Conservation (phyloP, 1,284 basidiomycete genomes). For the Trametes sp. region DNA sequence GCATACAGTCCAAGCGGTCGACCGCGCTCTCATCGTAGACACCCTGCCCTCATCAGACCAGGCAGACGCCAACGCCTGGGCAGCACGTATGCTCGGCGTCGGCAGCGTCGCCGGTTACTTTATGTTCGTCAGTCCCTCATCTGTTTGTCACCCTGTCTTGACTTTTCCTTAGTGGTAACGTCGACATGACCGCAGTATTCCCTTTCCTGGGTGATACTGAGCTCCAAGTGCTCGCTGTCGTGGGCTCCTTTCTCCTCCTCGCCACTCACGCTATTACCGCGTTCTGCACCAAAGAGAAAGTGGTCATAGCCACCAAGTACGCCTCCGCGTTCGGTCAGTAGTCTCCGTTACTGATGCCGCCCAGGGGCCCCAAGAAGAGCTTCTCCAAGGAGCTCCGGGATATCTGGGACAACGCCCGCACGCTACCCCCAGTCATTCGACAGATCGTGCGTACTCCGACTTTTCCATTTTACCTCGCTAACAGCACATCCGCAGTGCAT, state of each 20-base stretch:
- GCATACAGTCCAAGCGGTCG: constrained; percentile 76
- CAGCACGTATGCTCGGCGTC: constrained; percentile 85
- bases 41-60: constrained; percentile 75
- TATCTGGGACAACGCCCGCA: constrained; percentile 74
- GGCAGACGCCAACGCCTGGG: constrained; percentile 94
- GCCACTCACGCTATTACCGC: constrained; percentile 65
- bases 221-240: constrained; percentile 75
- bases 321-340: constrained; percentile 20
- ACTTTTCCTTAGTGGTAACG: constrained; percentile 62
- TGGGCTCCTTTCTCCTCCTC: constrained; percentile 63
- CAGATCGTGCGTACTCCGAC: constrained; percentile 71
- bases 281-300: constrained; percentile 77
- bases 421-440: constrained; percentile 77
- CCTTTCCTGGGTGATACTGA: constrained; percentile 82
- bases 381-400: constrained; percentile 62
- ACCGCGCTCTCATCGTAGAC: constrained; percentile 84
- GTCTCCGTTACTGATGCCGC: neutral
- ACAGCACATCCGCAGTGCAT: constrained; percentile 56
- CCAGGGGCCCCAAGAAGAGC: constrained; percentile 47
- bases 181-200: constrained; percentile 70
- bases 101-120: constrained; percentile 89
- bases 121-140: constrained; percentile 59
- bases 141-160: neutral
- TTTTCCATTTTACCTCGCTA: constrained; percentile 10
- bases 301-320: constrained; percentile 63